Percentiles rank a stretch among this genome's conserved stretches.
Evolutionary conservation across 768 basidiomycete species (phyloP).

Genomic region (Trametes gibbosa): DNA sequence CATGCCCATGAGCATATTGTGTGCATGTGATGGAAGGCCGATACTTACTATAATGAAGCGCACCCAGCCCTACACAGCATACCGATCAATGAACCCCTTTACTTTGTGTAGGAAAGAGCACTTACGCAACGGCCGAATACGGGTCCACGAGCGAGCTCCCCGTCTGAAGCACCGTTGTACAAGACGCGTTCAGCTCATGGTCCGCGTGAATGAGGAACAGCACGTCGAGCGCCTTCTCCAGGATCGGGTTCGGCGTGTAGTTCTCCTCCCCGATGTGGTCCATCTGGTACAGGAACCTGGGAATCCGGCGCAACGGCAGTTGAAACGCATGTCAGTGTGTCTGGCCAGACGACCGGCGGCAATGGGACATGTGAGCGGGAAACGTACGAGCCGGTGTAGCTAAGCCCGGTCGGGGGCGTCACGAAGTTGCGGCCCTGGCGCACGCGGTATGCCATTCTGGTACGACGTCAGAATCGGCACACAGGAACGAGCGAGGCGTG

Average conservation of each 20-base stretch:
- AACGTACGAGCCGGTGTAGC: conserved; percentile 71
- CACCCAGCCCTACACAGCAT: conserved; percentile 61
- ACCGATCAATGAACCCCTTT: not conserved
- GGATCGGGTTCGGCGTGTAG: conserved; percentile 79
- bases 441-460: conserved; percentile 88
- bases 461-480: not conserved
- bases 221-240: conserved; percentile 84
- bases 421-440: conserved; percentile 90
- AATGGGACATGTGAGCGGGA: not conserved
- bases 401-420: conserved; percentile 74
- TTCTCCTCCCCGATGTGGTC: conserved; percentile 73
- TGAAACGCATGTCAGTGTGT: not conserved
- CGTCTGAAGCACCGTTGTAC: conserved; percentile 85
- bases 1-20: not conserved
- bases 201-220: conserved; percentile 88
- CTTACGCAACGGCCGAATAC: conserved; percentile 77
- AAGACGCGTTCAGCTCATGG: conserved; percentile 86
- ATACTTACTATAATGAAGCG: conserved; percentile 84
- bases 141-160: conserved; percentile 90
- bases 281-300: conserved; percentile 88
- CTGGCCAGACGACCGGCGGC: no score
- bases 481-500: no score
- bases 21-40: not conserved
- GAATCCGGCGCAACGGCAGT: no score
- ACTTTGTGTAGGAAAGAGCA: conserved; percentile 1